A percentile compares a stretch with the other conserved stretches of the same genome.
phyloP scores from a whole-genome alignment of 441 rosid genomes.

The Brassica balearica region DNA sequence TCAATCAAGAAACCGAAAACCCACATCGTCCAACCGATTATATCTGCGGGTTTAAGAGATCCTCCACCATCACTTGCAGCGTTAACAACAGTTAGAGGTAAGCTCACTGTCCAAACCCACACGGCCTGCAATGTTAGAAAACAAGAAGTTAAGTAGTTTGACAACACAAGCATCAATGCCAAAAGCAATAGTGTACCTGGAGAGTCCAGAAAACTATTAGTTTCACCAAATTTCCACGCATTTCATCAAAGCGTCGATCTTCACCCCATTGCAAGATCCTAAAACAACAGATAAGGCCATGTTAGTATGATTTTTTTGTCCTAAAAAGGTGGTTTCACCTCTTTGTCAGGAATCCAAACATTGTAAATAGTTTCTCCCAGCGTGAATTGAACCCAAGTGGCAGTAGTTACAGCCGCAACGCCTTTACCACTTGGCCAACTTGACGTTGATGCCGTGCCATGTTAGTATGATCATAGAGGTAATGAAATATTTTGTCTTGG shows the following conservation, averaged over 20 bases:
- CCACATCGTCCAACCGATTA: constrained; percentile 89
- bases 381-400: no score
- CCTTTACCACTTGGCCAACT: no score
- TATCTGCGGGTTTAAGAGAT: constrained; percentile 57
- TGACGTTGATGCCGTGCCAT: not conserved
- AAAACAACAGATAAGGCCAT: constrained; percentile 14
- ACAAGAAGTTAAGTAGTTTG: not conserved
- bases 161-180: not conserved
- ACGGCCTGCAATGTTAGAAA: constrained; percentile 57
- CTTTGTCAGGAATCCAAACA: no score
- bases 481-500: not conserved
- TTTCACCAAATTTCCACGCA: constrained; percentile 68
- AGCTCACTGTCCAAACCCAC: constrained; percentile 91
- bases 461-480: not conserved
- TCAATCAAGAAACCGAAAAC: constrained; percentile 59
- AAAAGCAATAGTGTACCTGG: constrained; percentile 56
- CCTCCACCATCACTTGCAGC: constrained; percentile 64
- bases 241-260: constrained; percentile 80
- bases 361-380: no score
- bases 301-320: not conserved
- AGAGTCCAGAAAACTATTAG: constrained; percentile 76
- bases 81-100: constrained; percentile 83
- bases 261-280: constrained; percentile 92
- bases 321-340: no score
- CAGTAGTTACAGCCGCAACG: no score